phyloP scores from a whole-genome alignment of 2,329 filamentous ascomycete genomes.

The Cryphonectria naterciae region DNA sequence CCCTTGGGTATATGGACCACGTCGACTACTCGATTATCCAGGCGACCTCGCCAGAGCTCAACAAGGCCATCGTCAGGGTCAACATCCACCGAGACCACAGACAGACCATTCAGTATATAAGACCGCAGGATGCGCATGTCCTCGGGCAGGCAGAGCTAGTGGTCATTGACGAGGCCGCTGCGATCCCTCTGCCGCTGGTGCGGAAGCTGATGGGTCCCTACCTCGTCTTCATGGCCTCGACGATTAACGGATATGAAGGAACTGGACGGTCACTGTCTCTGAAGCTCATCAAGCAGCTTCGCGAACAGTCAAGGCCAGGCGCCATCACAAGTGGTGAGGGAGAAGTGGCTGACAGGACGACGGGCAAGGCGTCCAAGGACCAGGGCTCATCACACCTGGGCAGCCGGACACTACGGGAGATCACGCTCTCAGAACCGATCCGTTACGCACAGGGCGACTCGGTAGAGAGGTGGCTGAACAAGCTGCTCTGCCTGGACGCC shows the following conservation, averaged over 20 bases:
- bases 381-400: slow-evolving; percentile 58
- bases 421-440: slow-evolving; percentile 91
- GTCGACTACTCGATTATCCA: slow-evolving; percentile 98
- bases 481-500: slow-evolving; percentile 88
- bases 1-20: slow-evolving; percentile 90
- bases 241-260: slow-evolving; percentile 98
- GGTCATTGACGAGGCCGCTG: slow-evolving; percentile 96
- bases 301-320: slow-evolving; percentile 82
- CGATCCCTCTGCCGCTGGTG: slow-evolving; percentile 91
- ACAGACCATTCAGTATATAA: slow-evolving; percentile 98
- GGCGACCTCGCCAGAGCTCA: slow-evolving; percentile 97
- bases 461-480: slow-evolving; percentile 97
- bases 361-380: slow-evolving; percentile 72
- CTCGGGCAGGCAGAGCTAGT: slow-evolving; percentile 92
- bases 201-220: slow-evolving; percentile 95
- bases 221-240: slow-evolving; percentile 98
- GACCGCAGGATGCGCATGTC: slow-evolving; percentile 93
- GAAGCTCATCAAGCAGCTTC: slow-evolving; percentile 95
- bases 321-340: slow-evolving; percentile 60
- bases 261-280: slow-evolving; percentile 92
- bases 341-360: slow-evolving; percentile 76
- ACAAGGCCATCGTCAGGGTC: slow-evolving; percentile 96
- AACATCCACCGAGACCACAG: slow-evolving; percentile 94
- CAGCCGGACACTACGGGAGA: slow-evolving; percentile 85
- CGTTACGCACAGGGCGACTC: slow-evolving; percentile 88